A percentile compares a stretch with the other conserved stretches of the same genome.
phyloP scores from a whole-genome alignment of 1,284 basidiomycete genomes.

The Jaminaea rosea region DNA sequence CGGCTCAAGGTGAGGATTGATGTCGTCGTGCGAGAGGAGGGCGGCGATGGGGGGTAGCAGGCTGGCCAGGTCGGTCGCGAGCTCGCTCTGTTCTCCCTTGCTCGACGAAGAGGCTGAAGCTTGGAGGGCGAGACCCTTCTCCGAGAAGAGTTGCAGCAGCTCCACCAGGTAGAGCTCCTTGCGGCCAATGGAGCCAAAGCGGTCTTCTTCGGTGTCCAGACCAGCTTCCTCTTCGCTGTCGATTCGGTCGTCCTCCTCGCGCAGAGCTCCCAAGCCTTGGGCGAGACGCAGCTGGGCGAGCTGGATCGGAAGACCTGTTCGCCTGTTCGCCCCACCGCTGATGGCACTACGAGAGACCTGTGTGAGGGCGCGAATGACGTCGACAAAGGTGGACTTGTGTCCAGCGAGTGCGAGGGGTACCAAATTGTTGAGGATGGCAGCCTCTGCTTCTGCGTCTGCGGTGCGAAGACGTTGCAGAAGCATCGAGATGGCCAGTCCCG shows the following conservation, averaged over 20 bases:
- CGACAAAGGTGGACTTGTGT: conserved; percentile 67
- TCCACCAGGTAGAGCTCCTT: conserved; percentile 64
- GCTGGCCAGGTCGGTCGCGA: conserved; percentile 29
- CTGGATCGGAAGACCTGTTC: conserved; percentile 43
- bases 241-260: conserved; percentile 5
- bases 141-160: conserved; percentile 73
- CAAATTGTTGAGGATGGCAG: conserved; percentile 80
- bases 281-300: conserved; percentile 29
- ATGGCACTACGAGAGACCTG: conserved; percentile 67
- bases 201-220: neutral
- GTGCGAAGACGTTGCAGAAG: conserved; percentile 75
- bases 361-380: conserved; percentile 77
- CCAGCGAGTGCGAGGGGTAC: conserved; percentile 78
- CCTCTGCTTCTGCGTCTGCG: conserved; percentile 75
- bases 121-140: conserved; percentile 85
- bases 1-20: conserved; percentile 58
- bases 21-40: conserved; percentile 67
- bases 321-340: conserved; percentile 19
- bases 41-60: conserved; percentile 83
- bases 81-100: conserved; percentile 30
- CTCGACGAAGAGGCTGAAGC: conserved; percentile 53
- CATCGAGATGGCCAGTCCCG: conserved; percentile 62
- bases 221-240: conserved; percentile 2
- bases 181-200: conserved; percentile 19
- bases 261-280: conserved; percentile 24